Evolutionary conservation across 2,329 filamentous ascomycete species (phyloP), one percentile per base, ranked within the genome.

Genomic region (Neopestalotiopsis clavispora): DNA sequence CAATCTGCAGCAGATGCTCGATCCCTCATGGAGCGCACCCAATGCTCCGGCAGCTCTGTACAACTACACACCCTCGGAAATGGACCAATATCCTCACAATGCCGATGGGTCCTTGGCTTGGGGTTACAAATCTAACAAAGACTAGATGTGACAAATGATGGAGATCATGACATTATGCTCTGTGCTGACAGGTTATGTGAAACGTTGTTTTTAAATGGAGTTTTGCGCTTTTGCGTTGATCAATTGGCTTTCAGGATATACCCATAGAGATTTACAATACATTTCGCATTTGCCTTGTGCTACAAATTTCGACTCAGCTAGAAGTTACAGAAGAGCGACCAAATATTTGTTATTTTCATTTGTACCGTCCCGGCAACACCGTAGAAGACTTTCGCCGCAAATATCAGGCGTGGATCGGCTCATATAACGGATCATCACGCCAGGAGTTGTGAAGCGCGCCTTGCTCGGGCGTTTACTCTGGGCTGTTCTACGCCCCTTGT

Each of bases 1-100:
- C 52, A 68, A 70, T 3, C 60, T 70, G 17, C 64, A 70, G 23
- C 64, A 70, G 17, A 60, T 67, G 49, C 68, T 70, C 20, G 67
- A 65, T 28, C 59, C 67, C 17, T 45, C 42, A 3, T 70, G 67
- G 67, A 65, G 45, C 20, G 56, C 59, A 6, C 63, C 69, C 4
- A 65, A 69, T 62, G 66, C 66, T 38, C 57, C 61, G 12, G 61
- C 61, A 2, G 65, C 66, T 13, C 34, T 68, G n/a, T 69, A 68
- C 30, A 64, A 67, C 17, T 68, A 68, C 40, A 52, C 42, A 17
- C 14, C 61, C 30, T 4, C 61, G 3, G 66, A 66, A n/a, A 45
- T 67, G 56, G 56, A 62, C 42, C 34, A 67, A 52, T 67, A 59
- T 13, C n/a, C 65, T 40, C 23, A 58, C 30, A 60, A 60, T 17